Evolutionary conservation across 345 rosid species (phyloP).

Genomic region (Populus nigra): DNA sequence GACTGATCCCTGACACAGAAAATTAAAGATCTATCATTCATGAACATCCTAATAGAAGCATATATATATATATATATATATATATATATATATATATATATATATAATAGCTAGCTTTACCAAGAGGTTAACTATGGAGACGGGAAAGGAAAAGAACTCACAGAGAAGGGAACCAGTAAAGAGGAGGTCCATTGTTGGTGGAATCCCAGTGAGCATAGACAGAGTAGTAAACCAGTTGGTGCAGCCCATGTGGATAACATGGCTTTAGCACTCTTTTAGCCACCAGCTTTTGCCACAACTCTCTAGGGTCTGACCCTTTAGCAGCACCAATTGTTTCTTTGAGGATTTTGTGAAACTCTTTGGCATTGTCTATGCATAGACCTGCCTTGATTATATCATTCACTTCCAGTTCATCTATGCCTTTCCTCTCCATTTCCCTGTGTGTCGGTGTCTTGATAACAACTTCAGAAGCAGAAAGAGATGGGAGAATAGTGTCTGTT

Average conservation of each 20-base stretch:
- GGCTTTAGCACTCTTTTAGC: constrained; percentile 52
- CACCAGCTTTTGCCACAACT: constrained; percentile 60
- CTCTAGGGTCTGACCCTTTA: constrained; percentile 43
- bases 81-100: neutral
- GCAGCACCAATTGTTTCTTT: constrained; percentile 25
- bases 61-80: neutral
- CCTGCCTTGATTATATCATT: constrained; percentile 56
- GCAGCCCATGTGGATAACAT: constrained; percentile 66
- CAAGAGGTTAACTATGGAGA: neutral
- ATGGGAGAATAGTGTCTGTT: too few species aligned
- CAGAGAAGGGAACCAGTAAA: constrained; percentile 85
- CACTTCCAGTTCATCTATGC: constrained; percentile 41
- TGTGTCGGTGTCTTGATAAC: constrained; percentile 10
- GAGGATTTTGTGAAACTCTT: constrained; percentile 32
- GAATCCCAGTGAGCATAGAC: constrained; percentile 68
- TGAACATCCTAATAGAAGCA: neutral
- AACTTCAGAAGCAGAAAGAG: too few species aligned
- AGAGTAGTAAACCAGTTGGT: constrained; percentile 68
- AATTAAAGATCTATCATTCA: neutral
- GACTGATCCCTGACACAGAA: constrained; percentile 44
- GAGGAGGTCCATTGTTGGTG: constrained; percentile 66
- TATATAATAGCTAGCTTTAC: neutral
- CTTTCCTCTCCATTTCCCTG: constrained; percentile 24
- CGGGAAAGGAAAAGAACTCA: constrained; percentile 26
- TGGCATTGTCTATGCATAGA: constrained; percentile 42